phyloP scores from a whole-genome alignment of 2,329 filamentous ascomycete species.

The Cladosporium sp. region DNA sequence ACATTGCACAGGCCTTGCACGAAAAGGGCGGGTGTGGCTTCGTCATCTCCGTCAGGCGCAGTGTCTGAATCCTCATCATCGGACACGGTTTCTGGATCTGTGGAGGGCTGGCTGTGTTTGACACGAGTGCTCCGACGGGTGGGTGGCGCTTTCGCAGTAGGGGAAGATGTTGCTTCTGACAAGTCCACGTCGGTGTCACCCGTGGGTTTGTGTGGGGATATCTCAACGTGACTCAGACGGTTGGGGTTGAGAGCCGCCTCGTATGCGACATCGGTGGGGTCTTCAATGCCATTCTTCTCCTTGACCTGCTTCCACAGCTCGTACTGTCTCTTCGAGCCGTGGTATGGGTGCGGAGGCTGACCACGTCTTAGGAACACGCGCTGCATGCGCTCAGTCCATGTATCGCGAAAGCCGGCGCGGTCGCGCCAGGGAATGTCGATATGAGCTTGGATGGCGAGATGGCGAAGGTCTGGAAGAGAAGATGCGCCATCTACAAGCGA shows the following conservation, averaged over 20 bases:
- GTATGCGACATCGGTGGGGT: conserved; percentile 11
- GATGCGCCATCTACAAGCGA: conserved; percentile 70
- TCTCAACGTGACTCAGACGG: conserved; percentile 22
- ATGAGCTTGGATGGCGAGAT: conserved; percentile 69
- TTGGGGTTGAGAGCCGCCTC: conserved; percentile 16
- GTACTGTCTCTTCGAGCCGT: conserved; percentile 41
- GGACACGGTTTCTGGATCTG: conserved; percentile 17
- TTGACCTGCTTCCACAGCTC: conserved; percentile 34
- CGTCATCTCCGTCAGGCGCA: conserved; percentile 33
- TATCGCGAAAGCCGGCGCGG: conserved; percentile 70
- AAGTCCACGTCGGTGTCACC: conserved; percentile 25
- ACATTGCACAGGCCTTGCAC: conserved; percentile 66
- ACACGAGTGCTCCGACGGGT: conserved; percentile 30
- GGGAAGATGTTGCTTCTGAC: conserved; percentile 14
- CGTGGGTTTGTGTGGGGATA: conserved; percentile 22
- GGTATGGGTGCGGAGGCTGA: conserved; percentile 39
- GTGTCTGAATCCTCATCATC: conserved; percentile 24
- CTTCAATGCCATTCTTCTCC: conserved; percentile 7
- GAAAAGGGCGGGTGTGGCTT: conserved; percentile 28
- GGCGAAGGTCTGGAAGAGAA: conserved; percentile 61
- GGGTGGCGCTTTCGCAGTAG: conserved; percentile 13
- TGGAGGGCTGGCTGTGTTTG: conserved; percentile 17
- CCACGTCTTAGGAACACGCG: conserved; percentile 57
- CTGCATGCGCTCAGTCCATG: conserved; percentile 69
- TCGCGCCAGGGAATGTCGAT: conserved; percentile 76